phyloP scores from a whole-genome alignment of 2,329 filamentous ascomycete genomes.

The Botrytis byssoidea region DNA sequence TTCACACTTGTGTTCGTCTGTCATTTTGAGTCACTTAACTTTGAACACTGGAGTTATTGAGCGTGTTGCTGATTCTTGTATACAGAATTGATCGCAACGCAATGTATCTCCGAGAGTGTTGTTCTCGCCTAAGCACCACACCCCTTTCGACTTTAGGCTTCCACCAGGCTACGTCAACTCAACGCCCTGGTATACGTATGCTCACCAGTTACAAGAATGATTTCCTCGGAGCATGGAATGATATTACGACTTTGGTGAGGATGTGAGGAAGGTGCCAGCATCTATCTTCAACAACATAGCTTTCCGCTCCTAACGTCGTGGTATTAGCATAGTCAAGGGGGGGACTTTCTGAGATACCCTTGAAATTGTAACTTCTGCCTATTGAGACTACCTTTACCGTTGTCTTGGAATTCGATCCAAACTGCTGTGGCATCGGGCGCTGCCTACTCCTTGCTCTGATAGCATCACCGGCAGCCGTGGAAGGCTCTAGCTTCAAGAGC shows the following conservation, averaged over 20 bases:
- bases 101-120: neutral
- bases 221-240: neutral
- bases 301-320: neutral
- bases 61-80: neutral
- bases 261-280: neutral
- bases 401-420: neutral
- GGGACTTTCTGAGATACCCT: neutral
- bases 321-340: neutral
- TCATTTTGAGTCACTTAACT: neutral
- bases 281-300: neutral
- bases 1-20: conserved; percentile 16
- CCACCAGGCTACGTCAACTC: conserved; percentile 1
- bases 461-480: neutral
- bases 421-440: neutral
- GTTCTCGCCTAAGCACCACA: conserved; percentile 14
- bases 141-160: conserved; percentile 17
- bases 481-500: neutral
- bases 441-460: neutral
- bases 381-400: neutral
- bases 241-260: neutral
- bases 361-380: neutral
- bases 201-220: neutral
- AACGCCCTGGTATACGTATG: neutral
- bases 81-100: neutral
- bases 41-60: neutral